A percentile compares a stretch with the other conserved stretches of the same genome.
Evolutionary conservation across 352 stramenopile species (phyloP).

Genomic region (Globisporangium camurandrum): DNA sequence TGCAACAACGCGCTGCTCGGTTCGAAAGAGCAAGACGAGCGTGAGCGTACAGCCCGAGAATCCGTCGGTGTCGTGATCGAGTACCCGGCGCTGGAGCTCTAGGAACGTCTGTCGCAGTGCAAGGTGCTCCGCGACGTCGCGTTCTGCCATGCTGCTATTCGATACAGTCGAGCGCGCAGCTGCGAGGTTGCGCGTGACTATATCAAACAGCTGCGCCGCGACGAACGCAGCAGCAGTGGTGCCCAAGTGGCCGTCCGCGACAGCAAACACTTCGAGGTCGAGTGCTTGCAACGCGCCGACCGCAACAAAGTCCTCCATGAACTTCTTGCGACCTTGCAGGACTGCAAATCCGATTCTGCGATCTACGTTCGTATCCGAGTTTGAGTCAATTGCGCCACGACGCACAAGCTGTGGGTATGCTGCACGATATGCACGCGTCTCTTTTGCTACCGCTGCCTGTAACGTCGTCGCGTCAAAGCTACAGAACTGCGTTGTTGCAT

Average conservation of each 20-base stretch:
- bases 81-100: constrained; percentile 54
- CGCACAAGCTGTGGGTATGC: background rate
- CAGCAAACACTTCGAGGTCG: constrained; percentile 85
- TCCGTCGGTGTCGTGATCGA: constrained; percentile 22
- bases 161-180: constrained; percentile 6
- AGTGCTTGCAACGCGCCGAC: constrained; percentile 25
- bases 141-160: background rate
- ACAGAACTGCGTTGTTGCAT: constrained; percentile 40
- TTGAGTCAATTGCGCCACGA: too few species aligned
- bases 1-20: constrained; percentile 40
- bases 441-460: constrained; percentile 13
- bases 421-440: constrained; percentile 12
- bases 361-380: background rate
- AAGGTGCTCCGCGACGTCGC: constrained; percentile 35
- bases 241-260: constrained; percentile 94
- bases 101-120: constrained; percentile 67
- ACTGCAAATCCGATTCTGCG: constrained; percentile 30
- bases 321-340: constrained; percentile 89
- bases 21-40: constrained; percentile 56
- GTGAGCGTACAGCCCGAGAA: constrained; percentile 83
- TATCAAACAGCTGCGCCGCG: constrained; percentile 25
- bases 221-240: constrained; percentile 86
- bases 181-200: constrained; percentile 26
- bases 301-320: constrained; percentile 89
- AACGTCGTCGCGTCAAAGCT: constrained; percentile 30